These are phyloP conservation scores for Hippophae tibetana DNA, from an alignment of 306 rosid species.

Conservation along the genomic window DNA sequence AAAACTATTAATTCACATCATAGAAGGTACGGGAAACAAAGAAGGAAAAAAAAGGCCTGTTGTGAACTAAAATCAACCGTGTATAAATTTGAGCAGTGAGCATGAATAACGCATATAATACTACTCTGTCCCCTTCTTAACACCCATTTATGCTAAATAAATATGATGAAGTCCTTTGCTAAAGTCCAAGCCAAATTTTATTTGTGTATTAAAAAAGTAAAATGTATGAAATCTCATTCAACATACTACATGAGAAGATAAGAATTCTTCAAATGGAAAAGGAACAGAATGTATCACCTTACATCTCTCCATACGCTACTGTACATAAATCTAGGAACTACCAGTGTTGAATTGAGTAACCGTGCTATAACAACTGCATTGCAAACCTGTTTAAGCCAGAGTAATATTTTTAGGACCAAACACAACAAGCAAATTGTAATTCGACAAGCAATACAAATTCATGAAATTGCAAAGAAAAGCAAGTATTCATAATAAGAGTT, in stretches of 20 bases:
- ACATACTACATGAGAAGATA: slow-evolving; percentile 1
- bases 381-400: slow-evolving; percentile 64
- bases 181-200: no score
- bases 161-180: no score
- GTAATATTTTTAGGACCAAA: background rate
- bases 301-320: slow-evolving; percentile 93
- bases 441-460: slow-evolving; percentile 13
- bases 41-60: background rate
- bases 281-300: slow-evolving; percentile 47
- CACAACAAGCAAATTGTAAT: background rate
- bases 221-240: background rate
- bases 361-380: slow-evolving; percentile 78
- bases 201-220: background rate
- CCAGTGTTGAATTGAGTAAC: slow-evolving; percentile 72
- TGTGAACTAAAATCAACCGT: no score
- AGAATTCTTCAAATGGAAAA: slow-evolving; percentile 6
- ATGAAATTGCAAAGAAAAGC: background rate
- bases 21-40: background rate
- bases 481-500: slow-evolving; percentile 3
- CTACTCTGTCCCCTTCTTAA: no score
- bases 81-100: no score
- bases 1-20: slow-evolving; percentile 14
- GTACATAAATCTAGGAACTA: slow-evolving; percentile 79
- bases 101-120: no score
- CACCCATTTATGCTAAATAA: no score